Conservation (phyloP, 1,284 basidiomycete species). For the Gymnopus androsaceus region DNA sequence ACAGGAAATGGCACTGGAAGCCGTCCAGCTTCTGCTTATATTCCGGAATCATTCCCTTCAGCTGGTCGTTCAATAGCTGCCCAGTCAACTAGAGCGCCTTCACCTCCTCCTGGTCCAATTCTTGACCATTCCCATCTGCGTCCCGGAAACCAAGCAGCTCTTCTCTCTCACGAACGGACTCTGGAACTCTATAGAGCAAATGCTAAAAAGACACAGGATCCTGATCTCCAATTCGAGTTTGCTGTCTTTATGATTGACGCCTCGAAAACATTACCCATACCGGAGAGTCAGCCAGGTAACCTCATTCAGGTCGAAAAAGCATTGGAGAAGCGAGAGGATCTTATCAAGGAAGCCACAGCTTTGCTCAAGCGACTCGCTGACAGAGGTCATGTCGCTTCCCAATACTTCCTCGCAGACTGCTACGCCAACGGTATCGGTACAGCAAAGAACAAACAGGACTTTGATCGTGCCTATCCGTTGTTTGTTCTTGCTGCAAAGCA, state of each 20-base stretch:
- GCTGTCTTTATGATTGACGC: conserved; percentile 99
- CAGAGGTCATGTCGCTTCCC: conserved; percentile 90
- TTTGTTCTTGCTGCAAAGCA: conserved; percentile 98
- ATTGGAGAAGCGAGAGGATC: conserved; percentile 80
- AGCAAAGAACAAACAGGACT: conserved; percentile 86
- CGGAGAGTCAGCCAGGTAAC: conserved; percentile 63
- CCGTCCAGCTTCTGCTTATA: conserved; percentile 11
- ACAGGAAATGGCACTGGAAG: conserved; percentile 10
- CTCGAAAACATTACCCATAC: conserved; percentile 83
- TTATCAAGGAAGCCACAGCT: conserved; percentile 83
- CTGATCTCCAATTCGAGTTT: conserved; percentile 96
- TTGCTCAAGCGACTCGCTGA: conserved; percentile 91
- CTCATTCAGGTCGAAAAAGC: conserved; percentile 81
- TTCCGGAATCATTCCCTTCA: conserved; percentile 10
- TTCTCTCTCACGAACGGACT: conserved; percentile 93
- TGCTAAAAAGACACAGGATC: conserved; percentile 98
- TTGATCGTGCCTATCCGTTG: conserved; percentile 94
- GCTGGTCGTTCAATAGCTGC: conserved; percentile 32
- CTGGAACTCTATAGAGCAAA: conserved; percentile 96
- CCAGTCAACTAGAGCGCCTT: conserved; percentile 51
- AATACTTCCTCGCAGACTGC: conserved; percentile 98
- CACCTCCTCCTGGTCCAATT: conserved; percentile 63
- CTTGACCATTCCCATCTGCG: conserved; percentile 93
- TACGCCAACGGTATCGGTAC: conserved; percentile 97
- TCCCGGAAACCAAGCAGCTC: conserved; percentile 89